phyloP scores from a whole-genome alignment of 2,329 filamentous ascomycete species.

The Alternaria sp. region DNA sequence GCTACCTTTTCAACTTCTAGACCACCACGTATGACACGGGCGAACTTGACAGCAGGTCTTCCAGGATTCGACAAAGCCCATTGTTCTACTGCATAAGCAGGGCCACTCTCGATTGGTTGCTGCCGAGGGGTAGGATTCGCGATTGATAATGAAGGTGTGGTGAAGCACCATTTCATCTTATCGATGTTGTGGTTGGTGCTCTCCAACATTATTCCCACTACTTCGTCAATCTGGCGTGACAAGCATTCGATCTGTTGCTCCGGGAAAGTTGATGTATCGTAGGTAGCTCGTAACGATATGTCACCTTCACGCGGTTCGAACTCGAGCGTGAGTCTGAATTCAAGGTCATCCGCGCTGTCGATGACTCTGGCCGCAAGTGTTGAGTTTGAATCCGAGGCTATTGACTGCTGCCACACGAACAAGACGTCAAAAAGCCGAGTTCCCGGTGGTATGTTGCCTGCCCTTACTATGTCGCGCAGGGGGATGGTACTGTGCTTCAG shows the following conservation, averaged over 20 bases:
- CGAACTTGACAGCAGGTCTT: slow-evolving; percentile 72
- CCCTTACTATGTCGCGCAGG: slow-evolving; percentile 73
- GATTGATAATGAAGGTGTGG: slow-evolving; percentile 48
- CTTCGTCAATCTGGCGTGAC: slow-evolving; percentile 66
- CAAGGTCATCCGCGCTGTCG: slow-evolving; percentile 74
- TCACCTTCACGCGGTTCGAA: slow-evolving; percentile 68
- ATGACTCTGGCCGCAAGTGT: slow-evolving; percentile 62
- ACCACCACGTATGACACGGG: slow-evolving; percentile 53
- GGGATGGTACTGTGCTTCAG: slow-evolving; percentile 71
- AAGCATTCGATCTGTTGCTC: slow-evolving; percentile 65
- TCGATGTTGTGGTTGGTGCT: slow-evolving; percentile 46
- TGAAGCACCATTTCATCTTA: slow-evolving; percentile 35
- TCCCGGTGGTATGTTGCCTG: slow-evolving; percentile 63
- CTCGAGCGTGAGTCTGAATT: slow-evolving; percentile 80
- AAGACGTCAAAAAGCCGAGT: slow-evolving; percentile 77
- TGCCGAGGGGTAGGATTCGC: slow-evolving; percentile 50
- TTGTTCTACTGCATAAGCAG: slow-evolving; percentile 62
- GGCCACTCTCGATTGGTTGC: slow-evolving; percentile 32
- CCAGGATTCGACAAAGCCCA: slow-evolving; percentile 61
- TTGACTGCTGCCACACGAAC: slow-evolving; percentile 85
- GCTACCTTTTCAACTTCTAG: slow-evolving; percentile 55
- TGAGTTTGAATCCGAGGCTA: slow-evolving; percentile 48
- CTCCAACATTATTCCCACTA: slow-evolving; percentile 58
- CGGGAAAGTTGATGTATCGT: slow-evolving; percentile 64
- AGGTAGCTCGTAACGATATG: slow-evolving; percentile 65